phyloP scores from a whole-genome alignment of 345 rosid genomes.

The Ceriops decandra region DNA sequence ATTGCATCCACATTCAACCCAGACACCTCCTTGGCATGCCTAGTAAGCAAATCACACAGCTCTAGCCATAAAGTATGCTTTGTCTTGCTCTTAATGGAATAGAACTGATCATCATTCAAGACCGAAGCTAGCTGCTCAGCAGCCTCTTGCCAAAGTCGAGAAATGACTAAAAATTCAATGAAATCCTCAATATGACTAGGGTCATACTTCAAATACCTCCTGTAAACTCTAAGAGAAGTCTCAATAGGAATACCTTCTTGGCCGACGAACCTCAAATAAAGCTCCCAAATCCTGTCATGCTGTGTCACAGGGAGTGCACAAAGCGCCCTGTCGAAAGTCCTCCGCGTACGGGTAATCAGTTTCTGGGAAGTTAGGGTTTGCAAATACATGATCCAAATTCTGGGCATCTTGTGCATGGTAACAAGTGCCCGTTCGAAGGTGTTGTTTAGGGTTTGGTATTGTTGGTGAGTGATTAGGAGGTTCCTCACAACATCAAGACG shows the following conservation, averaged over 20 bases:
- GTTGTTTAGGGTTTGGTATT: constrained; percentile 70
- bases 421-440: constrained; percentile 87
- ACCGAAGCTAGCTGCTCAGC: constrained; percentile 85
- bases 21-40: constrained; percentile 73
- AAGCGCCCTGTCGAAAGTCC: constrained; percentile 74
- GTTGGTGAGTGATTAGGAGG: constrained; percentile 61
- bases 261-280: constrained; percentile 77
- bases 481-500: constrained; percentile 71
- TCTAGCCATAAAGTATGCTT: constrained; percentile 93
- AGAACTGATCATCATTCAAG: constrained; percentile 79
- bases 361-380: constrained; percentile 58
- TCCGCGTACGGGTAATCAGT: constrained; percentile 53
- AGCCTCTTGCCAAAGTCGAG: constrained; percentile 86
- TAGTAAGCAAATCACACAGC: constrained; percentile 80
- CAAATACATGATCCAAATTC: constrained; percentile 84
- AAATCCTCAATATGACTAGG: constrained; percentile 87
- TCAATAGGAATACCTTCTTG: constrained; percentile 86
- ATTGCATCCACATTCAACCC: constrained; percentile 94
- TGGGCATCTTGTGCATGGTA: constrained; percentile 95
- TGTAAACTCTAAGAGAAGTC: constrained; percentile 83
- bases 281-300: constrained; percentile 91
- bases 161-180: constrained; percentile 82
- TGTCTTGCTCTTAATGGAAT: constrained; percentile 77
- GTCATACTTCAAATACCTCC: constrained; percentile 94
- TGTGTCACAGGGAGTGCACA: constrained; percentile 89